These are phyloP conservation scores for Erythrobasidium hasegawianum DNA, from an alignment of 1,284 basidiomycete species.

Conservation along the genomic window DNA sequence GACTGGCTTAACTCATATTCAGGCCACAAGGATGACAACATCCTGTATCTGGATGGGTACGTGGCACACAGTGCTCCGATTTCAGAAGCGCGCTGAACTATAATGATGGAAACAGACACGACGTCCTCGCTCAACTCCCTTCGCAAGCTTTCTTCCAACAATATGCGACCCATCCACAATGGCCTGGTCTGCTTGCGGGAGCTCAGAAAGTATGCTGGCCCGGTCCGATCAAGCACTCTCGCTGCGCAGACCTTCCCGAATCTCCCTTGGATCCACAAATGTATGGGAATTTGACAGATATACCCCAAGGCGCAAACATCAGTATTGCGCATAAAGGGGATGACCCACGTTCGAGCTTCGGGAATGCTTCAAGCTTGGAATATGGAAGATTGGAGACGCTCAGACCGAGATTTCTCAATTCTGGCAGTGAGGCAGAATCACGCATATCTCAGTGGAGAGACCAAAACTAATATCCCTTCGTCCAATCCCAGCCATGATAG, in stretches of 20 bases:
- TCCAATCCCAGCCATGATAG: slow-evolving; percentile 8
- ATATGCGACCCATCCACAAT: slow-evolving; percentile 10
- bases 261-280: slow-evolving; percentile 6
- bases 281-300: slow-evolving; percentile 7
- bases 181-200: slow-evolving; percentile 1
- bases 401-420: slow-evolving; percentile 14
- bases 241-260: not conserved
- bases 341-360: no score
- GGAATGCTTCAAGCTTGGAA: not conserved
- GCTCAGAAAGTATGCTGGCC: slow-evolving; percentile 11
- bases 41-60: slow-evolving; percentile 21
- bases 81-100: not conserved
- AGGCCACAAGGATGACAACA: slow-evolving; percentile 13
- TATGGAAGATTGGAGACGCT: slow-evolving; percentile 6
- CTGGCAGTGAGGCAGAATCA: slow-evolving; percentile 11
- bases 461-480: no score
- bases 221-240: not conserved
- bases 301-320: no score
- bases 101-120: not conserved
- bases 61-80: not conserved
- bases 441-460: no score
- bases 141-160: slow-evolving; percentile 17
- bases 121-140: slow-evolving; percentile 17
- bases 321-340: no score
- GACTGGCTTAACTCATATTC: slow-evolving; percentile 6